Evolutionary conservation across 164 flowering plant genomes (phyloP).

Genomic region (Echeveria elegans): DNA sequence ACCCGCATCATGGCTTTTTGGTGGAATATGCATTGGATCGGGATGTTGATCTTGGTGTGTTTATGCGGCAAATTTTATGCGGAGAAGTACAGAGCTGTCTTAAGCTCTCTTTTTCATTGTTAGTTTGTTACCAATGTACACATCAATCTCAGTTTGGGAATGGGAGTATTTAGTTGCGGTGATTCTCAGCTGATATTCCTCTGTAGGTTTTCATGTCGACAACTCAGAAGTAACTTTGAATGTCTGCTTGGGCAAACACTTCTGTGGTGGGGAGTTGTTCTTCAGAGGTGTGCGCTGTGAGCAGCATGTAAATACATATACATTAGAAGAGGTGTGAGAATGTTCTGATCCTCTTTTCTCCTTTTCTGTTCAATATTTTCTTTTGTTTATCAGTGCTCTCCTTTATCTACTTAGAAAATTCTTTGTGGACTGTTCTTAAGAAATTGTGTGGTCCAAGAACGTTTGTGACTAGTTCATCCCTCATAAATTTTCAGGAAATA

Average conservation of each 20-base stretch:
- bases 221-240: constrained; percentile 96
- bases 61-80: too few relatives aligned
- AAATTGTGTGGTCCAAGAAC: background rate
- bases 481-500: constrained; percentile 42
- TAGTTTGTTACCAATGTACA: too few relatives aligned
- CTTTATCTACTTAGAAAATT: background rate
- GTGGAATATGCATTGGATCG: constrained; percentile 86
- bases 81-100: too few relatives aligned
- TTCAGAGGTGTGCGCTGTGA: too few relatives aligned
- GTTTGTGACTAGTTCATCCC: background rate
- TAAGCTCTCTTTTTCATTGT: too few relatives aligned
- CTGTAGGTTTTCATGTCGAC: constrained; percentile 92
- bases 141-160: too few relatives aligned
- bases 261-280: too few relatives aligned
- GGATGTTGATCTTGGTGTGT: constrained; percentile 80
- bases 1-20: too few relatives aligned
- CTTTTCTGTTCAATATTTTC: background rate
- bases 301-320: constrained; percentile 81
- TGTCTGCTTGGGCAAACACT: constrained; percentile 84
- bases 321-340: constrained; percentile 54
- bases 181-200: constrained; percentile 12
- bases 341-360: background rate
- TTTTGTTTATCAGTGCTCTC: background rate
- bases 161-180: background rate
- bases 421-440: background rate